Evolutionary conservation across 176 grass and related monocot genomes (phyloP).

Genomic region (Zea luxurians): DNA sequence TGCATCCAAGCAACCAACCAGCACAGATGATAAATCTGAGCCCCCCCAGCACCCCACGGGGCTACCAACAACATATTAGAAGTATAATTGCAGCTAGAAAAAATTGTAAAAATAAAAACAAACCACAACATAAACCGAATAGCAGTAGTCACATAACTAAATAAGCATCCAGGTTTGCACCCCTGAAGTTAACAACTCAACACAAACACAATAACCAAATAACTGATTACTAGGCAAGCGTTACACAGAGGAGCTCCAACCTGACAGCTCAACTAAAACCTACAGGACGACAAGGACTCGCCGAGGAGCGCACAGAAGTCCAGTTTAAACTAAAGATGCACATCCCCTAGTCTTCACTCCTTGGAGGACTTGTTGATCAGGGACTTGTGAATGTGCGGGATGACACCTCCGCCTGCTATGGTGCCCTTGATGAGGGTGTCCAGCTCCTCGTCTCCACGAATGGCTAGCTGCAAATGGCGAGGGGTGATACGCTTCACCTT

Average conservation of each 20-base stretch:
- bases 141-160: slow-evolving; percentile 4
- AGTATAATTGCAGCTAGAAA: not conserved
- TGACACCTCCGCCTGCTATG: slow-evolving; percentile 70
- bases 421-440: slow-evolving; percentile 82
- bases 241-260: slow-evolving; percentile 34
- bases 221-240: slow-evolving; percentile 34
- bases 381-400: slow-evolving; percentile 77
- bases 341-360: slow-evolving; percentile 54
- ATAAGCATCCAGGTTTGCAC: slow-evolving; percentile 36
- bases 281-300: slow-evolving; percentile 35
- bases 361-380: slow-evolving; percentile 81
- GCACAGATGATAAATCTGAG: not conserved
- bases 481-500: slow-evolving; percentile 79
- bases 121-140: not conserved
- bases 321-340: slow-evolving; percentile 42
- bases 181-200: slow-evolving; percentile 23
- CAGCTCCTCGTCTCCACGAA: slow-evolving; percentile 67
- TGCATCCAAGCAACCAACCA: not conserved
- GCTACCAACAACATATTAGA: not conserved
- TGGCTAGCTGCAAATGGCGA: slow-evolving; percentile 67
- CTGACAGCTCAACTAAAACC: slow-evolving; percentile 38
- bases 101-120: not conserved
- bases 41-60: not conserved
- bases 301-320: slow-evolving; percentile 4
- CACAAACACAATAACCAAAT: slow-evolving; percentile 27